Base-by-base conservation (phyloP, 805 yeast species). In the Pichia kluyveri region DNA sequence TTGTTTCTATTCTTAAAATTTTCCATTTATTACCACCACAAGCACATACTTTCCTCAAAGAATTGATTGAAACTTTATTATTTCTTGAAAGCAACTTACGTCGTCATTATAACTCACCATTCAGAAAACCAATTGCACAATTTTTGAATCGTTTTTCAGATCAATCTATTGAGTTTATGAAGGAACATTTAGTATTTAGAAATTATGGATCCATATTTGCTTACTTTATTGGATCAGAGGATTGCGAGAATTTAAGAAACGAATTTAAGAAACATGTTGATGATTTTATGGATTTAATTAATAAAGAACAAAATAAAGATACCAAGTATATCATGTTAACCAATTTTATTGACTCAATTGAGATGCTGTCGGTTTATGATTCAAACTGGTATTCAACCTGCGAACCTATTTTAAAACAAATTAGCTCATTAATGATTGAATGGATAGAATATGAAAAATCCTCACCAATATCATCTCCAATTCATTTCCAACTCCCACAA, bases 11-110 rank as follows among this genome's bases (percentile, higher is more conserved):
- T 48, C 72, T 93, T 57, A 88, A 91, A 56, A 86, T 93, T 39
- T 93, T 91, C 69, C 96, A 95, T 60, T 70, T 89, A 53, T 68
- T 93, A 32, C 99, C 99, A 0, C 80, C 96, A 2, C 86, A 87
- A 53, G 99, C 99, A 0, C 86, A 80, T 64, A 83, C 91, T 18
- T 93, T 88, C 58, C 80, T 95, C 80, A 91, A 87, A 45, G 96
- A 89, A 56, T 74, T 93, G 48, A 75, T 93, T 57, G 76, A 74
- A 46, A 83, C 91, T 5, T 74, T 93, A 49, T 77, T 83, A 54
- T 81, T 79, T 49, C 69, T 93, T 58, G 99, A 93, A 64, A 80
- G 83, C 4, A 83, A 83, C 51, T 69, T 93, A 56, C 83, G 96
- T 48, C 80, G 96, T 23, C 87, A 86, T 53, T 86, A 87, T 49